A percentile compares a stretch with the other conserved stretches of the same genome.
phyloP scores from a whole-genome alignment of 2,329 filamentous ascomycete species.

The Botryotinia calthae region DNA sequence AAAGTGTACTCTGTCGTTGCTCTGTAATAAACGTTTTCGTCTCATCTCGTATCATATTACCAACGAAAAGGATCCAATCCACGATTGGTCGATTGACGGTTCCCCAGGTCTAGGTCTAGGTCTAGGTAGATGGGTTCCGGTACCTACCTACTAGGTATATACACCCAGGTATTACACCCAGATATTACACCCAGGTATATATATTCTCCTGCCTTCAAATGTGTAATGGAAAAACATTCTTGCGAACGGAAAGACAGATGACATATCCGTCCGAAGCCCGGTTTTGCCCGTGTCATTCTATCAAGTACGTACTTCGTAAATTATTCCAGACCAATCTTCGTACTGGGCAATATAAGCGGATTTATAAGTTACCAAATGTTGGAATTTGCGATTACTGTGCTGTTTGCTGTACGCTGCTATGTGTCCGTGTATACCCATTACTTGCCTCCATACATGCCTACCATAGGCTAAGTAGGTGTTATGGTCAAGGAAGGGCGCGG shows the following conservation, averaged over 20 bases:
- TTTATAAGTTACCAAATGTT: not conserved
- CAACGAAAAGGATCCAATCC: not conserved
- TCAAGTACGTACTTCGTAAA: not conserved
- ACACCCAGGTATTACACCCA: too few relatives aligned
- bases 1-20: not conserved
- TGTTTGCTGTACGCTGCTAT: not conserved
- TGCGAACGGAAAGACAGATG: not conserved
- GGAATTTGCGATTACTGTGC: not conserved
- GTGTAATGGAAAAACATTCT: constrained; percentile 16
- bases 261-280: constrained; percentile 19
- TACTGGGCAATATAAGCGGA: not conserved
- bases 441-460: too few relatives aligned
- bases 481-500: not conserved
- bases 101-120: not conserved
- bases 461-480: not conserved
- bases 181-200: not conserved
- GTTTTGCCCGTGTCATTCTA: not conserved
- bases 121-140: not conserved
- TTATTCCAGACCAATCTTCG: not conserved
- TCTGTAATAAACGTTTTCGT: constrained; percentile 11
- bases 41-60: not conserved
- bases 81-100: not conserved
- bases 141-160: not conserved
- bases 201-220: not conserved
- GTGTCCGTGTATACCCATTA: not conserved